These are phyloP conservation scores for Reticulascus tulasneorum DNA, from an alignment of 2,329 filamentous ascomycete species.

Conservation along the genomic window DNA sequence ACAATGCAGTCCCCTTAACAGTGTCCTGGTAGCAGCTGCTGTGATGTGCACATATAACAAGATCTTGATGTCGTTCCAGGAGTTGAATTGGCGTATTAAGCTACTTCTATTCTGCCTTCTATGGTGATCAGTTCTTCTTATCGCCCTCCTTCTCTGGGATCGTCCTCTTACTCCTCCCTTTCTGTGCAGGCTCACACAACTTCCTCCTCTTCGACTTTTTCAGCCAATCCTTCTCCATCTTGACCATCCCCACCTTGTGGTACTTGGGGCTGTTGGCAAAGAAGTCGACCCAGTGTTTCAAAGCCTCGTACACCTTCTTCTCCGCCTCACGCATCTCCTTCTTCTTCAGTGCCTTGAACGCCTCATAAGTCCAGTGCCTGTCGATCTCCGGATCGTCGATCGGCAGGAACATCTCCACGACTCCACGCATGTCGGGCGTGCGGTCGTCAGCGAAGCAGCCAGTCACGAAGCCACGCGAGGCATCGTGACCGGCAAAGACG, in stretches of 20 bases:
- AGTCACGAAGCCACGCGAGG: slow-evolving; percentile 83
- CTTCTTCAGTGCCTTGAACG: slow-evolving; percentile 51
- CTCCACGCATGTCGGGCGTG: slow-evolving; percentile 78
- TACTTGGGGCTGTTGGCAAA: slow-evolving; percentile 81
- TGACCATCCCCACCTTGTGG: slow-evolving; percentile 71
- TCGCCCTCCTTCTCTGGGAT: slow-evolving; percentile 45
- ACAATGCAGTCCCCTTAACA: too few relatives aligned
- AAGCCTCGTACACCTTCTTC: slow-evolving; percentile 59
- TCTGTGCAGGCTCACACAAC: slow-evolving; percentile 68
- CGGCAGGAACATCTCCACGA: slow-evolving; percentile 79
- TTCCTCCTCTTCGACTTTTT: slow-evolving; percentile 57
- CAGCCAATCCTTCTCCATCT: slow-evolving; percentile 57
- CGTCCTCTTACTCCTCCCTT: slow-evolving; percentile 50
- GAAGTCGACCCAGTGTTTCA: slow-evolving; percentile 80
- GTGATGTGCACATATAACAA: too few relatives aligned
- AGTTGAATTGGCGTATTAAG: too few relatives aligned
- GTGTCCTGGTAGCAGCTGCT: too few relatives aligned
- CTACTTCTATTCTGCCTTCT: too few relatives aligned
- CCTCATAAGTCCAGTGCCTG: slow-evolving; percentile 47
- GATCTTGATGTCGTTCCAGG: too few relatives aligned
- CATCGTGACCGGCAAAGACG: slow-evolving; percentile 83
- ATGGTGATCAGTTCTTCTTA: slow-evolving; percentile 28
- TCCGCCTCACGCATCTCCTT: slow-evolving; percentile 63
- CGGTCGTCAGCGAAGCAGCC: slow-evolving; percentile 87
- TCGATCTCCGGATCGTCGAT: slow-evolving; percentile 61